Evolutionary conservation across 306 rosid species (phyloP).

Genomic region (Medicago arabica): DNA sequence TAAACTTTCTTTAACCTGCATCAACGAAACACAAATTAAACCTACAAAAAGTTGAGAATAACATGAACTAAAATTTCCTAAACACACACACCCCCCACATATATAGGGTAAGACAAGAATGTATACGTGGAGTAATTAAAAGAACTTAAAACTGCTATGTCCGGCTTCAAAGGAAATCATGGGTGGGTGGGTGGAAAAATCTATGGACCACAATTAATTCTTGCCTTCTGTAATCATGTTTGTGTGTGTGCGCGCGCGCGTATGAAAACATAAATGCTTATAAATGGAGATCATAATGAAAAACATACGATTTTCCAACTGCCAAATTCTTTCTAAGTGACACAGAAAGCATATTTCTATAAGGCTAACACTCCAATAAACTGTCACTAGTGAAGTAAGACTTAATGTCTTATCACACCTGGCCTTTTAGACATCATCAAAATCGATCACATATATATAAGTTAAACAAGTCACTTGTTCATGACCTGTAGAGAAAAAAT

Average conservation of each 20-base stretch:
- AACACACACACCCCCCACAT: not conserved
- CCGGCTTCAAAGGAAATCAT: too few relatives aligned
- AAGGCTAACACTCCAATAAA: constrained; percentile 3
- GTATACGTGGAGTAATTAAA: too few relatives aligned
- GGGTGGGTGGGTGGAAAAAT: too few relatives aligned
- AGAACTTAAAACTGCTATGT: too few relatives aligned
- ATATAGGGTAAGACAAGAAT: not conserved
- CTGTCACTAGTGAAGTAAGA: constrained; percentile 26
- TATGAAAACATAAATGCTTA: not conserved
- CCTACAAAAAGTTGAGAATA: constrained; percentile 6
- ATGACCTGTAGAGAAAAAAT: constrained; percentile 7
- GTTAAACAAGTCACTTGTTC: constrained; percentile 12
- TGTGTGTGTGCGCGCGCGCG: too few relatives aligned
- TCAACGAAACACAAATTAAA: constrained; percentile 40
- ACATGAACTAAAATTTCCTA: constrained; percentile 7
- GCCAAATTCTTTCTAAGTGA: constrained; percentile 5
- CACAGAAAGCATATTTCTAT: not conserved
- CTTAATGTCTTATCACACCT: not conserved
- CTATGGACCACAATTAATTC: too few relatives aligned
- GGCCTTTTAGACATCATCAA: constrained; percentile 27
- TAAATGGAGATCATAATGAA: not conserved
- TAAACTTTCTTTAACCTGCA: constrained; percentile 84
- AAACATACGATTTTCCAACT: constrained; percentile 29
- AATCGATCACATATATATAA: constrained; percentile 10
- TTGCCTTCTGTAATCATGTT: too few relatives aligned